Conservation (phyloP, 2,329 filamentous ascomycete species). For the Tolypocladium capitatum region DNA sequence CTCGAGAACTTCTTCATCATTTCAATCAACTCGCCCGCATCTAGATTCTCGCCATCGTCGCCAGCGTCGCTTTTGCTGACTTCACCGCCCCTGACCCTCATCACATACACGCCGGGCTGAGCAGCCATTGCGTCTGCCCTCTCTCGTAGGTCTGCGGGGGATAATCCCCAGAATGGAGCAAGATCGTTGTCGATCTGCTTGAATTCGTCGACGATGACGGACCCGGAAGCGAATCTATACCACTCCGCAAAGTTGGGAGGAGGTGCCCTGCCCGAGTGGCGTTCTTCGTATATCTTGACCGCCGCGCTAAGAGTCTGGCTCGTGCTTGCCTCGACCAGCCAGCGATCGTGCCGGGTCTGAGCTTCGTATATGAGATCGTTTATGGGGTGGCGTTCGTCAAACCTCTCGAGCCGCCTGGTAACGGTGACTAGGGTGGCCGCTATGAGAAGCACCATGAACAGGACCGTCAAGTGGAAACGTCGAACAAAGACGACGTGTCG, state of each 20-base stretch:
- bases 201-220: constrained; percentile 67
- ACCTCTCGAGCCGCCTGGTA: constrained; percentile 15
- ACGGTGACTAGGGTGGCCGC: constrained; percentile 23
- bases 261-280: constrained; percentile 51
- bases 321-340: constrained; percentile 31
- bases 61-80: constrained; percentile 28
- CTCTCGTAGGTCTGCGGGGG: constrained; percentile 53
- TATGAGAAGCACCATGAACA: constrained; percentile 24
- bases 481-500: constrained; percentile 28
- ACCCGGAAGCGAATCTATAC: constrained; percentile 65
- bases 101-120: constrained; percentile 29
- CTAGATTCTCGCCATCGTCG: constrained; percentile 17
- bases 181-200: constrained; percentile 65
- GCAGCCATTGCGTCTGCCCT: constrained; percentile 30
- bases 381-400: constrained; percentile 29
- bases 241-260: constrained; percentile 75
- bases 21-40: constrained; percentile 35
- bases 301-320: constrained; percentile 35
- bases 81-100: constrained; percentile 52
- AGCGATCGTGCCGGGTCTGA: constrained; percentile 33
- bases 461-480: constrained; percentile 24
- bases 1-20: constrained; percentile 62
- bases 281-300: constrained; percentile 34
- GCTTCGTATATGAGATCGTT: constrained; percentile 35
- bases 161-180: constrained; percentile 63